Conservation (phyloP, 352 stramenopile species). For the Pilasporangium apinafurcum region DNA sequence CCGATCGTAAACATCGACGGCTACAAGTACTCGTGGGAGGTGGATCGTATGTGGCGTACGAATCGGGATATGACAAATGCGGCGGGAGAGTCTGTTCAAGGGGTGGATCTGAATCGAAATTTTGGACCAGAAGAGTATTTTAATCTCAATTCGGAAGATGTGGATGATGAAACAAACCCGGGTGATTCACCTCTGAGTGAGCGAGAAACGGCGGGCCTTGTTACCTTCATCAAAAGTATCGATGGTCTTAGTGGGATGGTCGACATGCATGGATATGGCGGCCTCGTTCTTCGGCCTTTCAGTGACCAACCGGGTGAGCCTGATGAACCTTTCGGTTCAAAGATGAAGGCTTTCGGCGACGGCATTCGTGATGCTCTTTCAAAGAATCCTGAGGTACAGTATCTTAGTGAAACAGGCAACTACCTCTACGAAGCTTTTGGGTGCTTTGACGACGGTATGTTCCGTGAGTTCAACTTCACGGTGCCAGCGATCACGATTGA, state of each 20-base stretch:
- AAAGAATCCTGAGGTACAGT: conserved; percentile 20
- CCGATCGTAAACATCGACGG: conserved; percentile 76
- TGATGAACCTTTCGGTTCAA: conserved; percentile 42
- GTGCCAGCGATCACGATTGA: conserved; percentile 66
- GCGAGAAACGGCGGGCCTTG: conserved; percentile 32
- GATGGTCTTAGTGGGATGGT: conserved; percentile 38
- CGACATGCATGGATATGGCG: conserved; percentile 61
- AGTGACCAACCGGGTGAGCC: conserved; percentile 30
- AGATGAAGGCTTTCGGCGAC: conserved; percentile 34
- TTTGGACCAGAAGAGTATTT: conserved; percentile 57
- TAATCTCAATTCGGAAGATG: conserved; percentile 27
- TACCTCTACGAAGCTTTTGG: conserved; percentile 63
- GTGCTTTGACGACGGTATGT: conserved; percentile 64
- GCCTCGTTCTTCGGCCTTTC: conserved; percentile 58
- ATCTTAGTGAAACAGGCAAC: conserved; percentile 44
- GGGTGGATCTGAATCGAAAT: conserved; percentile 76
- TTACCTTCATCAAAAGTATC: conserved; percentile 47
- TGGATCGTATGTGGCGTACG: conserved; percentile 58
- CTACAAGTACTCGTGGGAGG: conserved; percentile 66
- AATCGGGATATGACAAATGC: conserved; percentile 32
- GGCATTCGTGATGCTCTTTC: conserved; percentile 45
- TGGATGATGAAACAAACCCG: conserved; percentile 49
- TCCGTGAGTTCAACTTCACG: conserved; percentile 47
- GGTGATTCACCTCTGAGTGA: conserved; percentile 54
- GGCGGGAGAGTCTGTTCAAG: conserved; percentile 23